Conservation (phyloP, 352 stramenopile species). For the Phytophthora kernoviae region DNA sequence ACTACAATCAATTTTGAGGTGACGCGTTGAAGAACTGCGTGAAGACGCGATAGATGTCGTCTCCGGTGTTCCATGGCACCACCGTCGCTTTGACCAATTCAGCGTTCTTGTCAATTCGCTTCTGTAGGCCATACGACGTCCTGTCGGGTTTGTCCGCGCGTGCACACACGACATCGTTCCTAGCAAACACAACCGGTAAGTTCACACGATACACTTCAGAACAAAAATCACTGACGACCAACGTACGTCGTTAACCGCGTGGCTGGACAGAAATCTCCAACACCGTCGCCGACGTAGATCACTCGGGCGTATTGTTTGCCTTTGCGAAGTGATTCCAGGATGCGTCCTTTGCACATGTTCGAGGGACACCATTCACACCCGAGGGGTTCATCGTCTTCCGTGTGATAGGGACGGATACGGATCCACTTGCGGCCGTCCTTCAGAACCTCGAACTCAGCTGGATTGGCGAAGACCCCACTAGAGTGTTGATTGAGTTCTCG, state of each 20-base stretch:
- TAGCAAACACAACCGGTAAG: constrained; percentile 2
- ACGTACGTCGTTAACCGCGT: constrained; percentile 52
- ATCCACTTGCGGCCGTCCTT: constrained; percentile 31
- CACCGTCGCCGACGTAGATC: constrained; percentile 77
- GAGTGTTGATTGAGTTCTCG: constrained; percentile 39
- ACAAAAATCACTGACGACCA: neutral
- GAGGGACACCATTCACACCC: constrained; percentile 59
- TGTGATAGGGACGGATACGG: constrained; percentile 59
- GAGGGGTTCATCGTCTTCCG: constrained; percentile 43
- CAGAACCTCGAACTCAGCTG: constrained; percentile 37
- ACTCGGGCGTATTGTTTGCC: constrained; percentile 43
- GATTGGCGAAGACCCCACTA: constrained; percentile 56
- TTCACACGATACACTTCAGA: neutral
- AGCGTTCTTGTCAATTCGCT: constrained; percentile 29
- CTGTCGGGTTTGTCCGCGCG: constrained; percentile 34
- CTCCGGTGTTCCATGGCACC: constrained; percentile 46
- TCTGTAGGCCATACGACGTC: constrained; percentile 43
- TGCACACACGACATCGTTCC: constrained; percentile 55
- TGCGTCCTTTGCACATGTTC: constrained; percentile 84
- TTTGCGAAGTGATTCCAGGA: constrained; percentile 60
- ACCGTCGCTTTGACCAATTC: constrained; percentile 38
- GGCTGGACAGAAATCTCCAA: constrained; percentile 65
- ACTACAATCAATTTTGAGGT: neutral
- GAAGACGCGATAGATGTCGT: constrained; percentile 54
- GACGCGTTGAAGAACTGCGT: constrained; percentile 14